A percentile compares a stretch with the other conserved stretches of the same genome.
Evolutionary conservation across 176 grass and related monocot genomes (phyloP).

Genomic region (Eleusine coracana): DNA sequence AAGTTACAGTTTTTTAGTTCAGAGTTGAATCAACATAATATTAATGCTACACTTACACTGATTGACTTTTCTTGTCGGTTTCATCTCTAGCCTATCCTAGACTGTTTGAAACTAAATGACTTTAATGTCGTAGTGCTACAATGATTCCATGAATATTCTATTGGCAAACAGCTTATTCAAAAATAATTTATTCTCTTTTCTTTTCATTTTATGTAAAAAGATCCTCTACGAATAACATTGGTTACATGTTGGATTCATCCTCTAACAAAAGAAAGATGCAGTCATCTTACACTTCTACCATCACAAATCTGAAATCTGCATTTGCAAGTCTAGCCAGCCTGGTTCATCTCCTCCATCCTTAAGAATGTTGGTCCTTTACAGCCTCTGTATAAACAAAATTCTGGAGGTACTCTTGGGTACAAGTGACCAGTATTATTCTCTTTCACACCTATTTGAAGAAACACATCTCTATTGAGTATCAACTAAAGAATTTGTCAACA

Average conservation of each 20-base stretch:
- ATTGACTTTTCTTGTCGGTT: background rate
- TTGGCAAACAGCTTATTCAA: slow-evolving; percentile 8
- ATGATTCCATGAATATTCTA: background rate
- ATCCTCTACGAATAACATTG: background rate
- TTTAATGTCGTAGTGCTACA: background rate
- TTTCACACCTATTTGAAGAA: slow-evolving; percentile 46
- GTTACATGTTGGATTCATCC: background rate
- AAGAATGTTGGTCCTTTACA: background rate
- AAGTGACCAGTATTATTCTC: background rate
- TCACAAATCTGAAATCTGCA: background rate
- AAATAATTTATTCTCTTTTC: background rate
- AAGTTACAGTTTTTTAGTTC: too few relatives aligned
- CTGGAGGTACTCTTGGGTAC: background rate
- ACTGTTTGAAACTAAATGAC: background rate
- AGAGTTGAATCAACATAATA: too few relatives aligned
- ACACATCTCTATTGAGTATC: slow-evolving; percentile 40
- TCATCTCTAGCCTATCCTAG: background rate
- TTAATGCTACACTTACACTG: background rate
- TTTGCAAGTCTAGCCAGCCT: background rate
- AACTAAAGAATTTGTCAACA: slow-evolving; percentile 43
- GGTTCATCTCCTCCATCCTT: background rate
- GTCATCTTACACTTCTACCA: background rate
- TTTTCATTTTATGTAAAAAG: slow-evolving; percentile 10
- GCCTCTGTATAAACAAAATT: background rate
- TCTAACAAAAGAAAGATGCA: slow-evolving; percentile 12